Conservation (phyloP, 2,329 filamentous ascomycete genomes). For the Beauveria caledonica region DNA sequence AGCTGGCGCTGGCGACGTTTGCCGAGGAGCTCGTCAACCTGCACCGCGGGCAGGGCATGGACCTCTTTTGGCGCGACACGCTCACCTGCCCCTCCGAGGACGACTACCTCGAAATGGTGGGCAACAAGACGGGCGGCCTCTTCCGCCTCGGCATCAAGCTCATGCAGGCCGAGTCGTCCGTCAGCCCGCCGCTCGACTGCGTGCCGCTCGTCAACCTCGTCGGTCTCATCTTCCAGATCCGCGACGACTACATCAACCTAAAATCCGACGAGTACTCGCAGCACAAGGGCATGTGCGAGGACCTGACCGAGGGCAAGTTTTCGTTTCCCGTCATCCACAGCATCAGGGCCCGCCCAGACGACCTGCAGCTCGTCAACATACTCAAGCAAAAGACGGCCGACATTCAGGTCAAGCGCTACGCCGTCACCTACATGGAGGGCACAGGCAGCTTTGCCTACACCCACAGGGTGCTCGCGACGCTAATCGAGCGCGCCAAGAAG, state of each 20-base stretch:
- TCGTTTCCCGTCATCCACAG: constrained; percentile 92
- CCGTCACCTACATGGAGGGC: constrained; percentile 81
- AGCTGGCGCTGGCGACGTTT: constrained; percentile 60
- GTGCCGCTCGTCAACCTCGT: constrained; percentile 78
- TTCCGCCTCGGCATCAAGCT: constrained; percentile 80
- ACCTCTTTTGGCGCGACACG: constrained; percentile 82
- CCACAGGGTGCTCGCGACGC: constrained; percentile 53
- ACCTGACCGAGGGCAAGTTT: constrained; percentile 95
- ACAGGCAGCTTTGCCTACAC: constrained; percentile 89
- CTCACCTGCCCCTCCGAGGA: constrained; percentile 77
- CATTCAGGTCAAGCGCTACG: constrained; percentile 83
- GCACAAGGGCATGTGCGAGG: constrained; percentile 92
- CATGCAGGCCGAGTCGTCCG: constrained; percentile 68
- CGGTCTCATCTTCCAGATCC: constrained; percentile 82
- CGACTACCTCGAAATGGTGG: constrained; percentile 91
- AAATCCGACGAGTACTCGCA: constrained; percentile 64
- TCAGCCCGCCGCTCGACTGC: constrained; percentile 50
- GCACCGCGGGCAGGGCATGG: constrained; percentile 83
- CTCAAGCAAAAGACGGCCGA: constrained; percentile 82
- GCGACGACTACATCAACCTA: constrained; percentile 91
- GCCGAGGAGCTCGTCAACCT: constrained; percentile 78
- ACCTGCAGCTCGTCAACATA: constrained; percentile 82
- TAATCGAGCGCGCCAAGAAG: constrained; percentile 55
- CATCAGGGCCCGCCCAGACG: constrained; percentile 66
- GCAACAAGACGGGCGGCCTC: constrained; percentile 81